Evolutionary conservation across 1,284 basidiomycete genomes (phyloP).

Genomic region (Cryptococcus wingfieldii): DNA sequence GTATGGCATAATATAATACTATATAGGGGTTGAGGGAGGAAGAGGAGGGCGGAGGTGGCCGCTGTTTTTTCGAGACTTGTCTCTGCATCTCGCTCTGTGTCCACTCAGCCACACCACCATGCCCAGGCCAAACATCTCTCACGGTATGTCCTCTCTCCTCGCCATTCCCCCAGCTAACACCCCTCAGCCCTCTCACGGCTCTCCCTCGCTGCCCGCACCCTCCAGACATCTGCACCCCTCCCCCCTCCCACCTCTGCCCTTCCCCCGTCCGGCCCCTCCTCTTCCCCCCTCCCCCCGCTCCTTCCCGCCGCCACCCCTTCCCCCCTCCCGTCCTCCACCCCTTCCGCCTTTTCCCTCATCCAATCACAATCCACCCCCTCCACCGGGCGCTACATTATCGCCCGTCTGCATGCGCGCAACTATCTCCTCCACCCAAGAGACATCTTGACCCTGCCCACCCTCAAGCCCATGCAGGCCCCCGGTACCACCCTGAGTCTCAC

Average conservation of each 20-base stretch:
- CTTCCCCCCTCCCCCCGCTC: slow-evolving; percentile 33
- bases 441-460: slow-evolving; percentile 82
- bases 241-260: slow-evolving; percentile 21
- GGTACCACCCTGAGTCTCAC: slow-evolving; percentile 81
- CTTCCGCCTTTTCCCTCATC: slow-evolving; percentile 48
- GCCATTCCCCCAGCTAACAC: neutral
- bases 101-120: neutral
- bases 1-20: too few species aligned
- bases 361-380: slow-evolving; percentile 49
- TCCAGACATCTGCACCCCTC: slow-evolving; percentile 34
- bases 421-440: slow-evolving; percentile 87
- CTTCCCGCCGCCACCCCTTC: slow-evolving; percentile 20
- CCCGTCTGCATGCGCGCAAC: slow-evolving; percentile 79
- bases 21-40: too few species aligned
- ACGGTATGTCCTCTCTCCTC: neutral
- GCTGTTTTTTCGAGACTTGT: too few species aligned
- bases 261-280: slow-evolving; percentile 13
- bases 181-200: slow-evolving; percentile 13
- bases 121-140: neutral
- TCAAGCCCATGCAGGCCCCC: slow-evolving; percentile 58
- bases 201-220: slow-evolving; percentile 5
- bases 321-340: slow-evolving; percentile 25
- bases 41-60: too few species aligned
- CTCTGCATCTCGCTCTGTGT: too few species aligned
- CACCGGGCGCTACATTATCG: slow-evolving; percentile 81